Base-by-base conservation (phyloP, 1,139 yeast genomes). In the Protomyces inouyei region DNA sequence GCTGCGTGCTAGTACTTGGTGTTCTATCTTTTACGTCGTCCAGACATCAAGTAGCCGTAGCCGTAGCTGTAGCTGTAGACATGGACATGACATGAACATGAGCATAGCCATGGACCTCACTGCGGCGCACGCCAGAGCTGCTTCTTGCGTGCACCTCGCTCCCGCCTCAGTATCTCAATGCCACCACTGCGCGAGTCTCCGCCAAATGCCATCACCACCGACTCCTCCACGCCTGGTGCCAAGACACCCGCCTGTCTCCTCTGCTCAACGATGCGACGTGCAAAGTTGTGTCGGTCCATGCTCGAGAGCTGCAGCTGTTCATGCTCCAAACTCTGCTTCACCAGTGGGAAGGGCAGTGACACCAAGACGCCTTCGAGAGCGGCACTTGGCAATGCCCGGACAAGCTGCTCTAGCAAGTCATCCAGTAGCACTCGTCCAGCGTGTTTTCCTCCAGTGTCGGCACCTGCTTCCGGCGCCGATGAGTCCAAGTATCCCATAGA, bases 161-260 rank as follows among this genome's bases (percentile, higher is more conserved):
- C 59, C 59, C 55, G 54, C 25, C 64, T 40, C 40, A 60, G 40
- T 12, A 60, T 46, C 55, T 60, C 64, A 23, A 60, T 55, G n/a
- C 64, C 64, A 23, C 64, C 64, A 60, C 59, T 54, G 14, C 51
- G 37, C n/a, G 63, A 59, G 35, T 52, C 63, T 21, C 59, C 48
- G 25, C 64, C 64, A 28, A 60, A 60, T 9, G 64, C 59, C 53
- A 60, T 37, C 51, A 60, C 64, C 54, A 60, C 64, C 35, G 43
- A 52, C 35, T 60, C 64, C 55, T 60, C 64, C 32, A 54, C 59
- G n/a, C 59, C 64, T 12, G 51, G 51, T 14, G 23, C 45, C 46
- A 21, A 46, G 21, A 32, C 35, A 18, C 36, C 38, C 8, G 37
- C 54, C 40, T 25, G 51, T 18, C 46, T 53, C 38, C 64, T 32